Conservation (phyloP, 352 stramenopile genomes). For the Elongisporangium anandrum region DNA sequence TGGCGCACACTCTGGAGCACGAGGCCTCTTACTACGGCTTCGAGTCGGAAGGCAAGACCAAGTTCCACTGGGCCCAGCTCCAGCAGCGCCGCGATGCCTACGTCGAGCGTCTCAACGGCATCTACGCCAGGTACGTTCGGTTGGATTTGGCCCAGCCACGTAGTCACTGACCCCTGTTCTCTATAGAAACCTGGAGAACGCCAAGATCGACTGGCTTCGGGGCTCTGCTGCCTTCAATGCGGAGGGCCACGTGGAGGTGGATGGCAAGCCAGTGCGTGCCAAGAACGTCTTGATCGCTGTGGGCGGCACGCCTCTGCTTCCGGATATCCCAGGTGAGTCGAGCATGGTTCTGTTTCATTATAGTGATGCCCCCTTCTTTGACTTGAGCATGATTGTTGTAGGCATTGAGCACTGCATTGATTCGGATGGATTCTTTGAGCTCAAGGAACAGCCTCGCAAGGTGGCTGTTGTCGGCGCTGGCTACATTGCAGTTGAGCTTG, state of each 20-base stretch:
- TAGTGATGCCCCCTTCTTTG: slow-evolving; percentile 1
- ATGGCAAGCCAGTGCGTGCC: slow-evolving; percentile 44
- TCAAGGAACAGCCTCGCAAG: slow-evolving; percentile 90
- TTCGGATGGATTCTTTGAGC: slow-evolving; percentile 96
- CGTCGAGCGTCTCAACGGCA: slow-evolving; percentile 94
- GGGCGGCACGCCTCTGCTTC: slow-evolving; percentile 51
- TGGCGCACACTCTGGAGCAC: slow-evolving; percentile 49
- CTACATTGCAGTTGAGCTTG: slow-evolving; percentile 98
- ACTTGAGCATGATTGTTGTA: slow-evolving; percentile 1
- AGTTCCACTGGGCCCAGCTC: slow-evolving; percentile 90
- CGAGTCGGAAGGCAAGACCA: slow-evolving; percentile 26
- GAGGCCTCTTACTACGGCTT: slow-evolving; percentile 62
- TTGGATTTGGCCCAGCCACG: too few relatives aligned
- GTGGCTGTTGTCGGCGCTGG: slow-evolving; percentile 96
- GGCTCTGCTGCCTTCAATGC: slow-evolving; percentile 87
- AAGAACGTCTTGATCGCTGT: slow-evolving; percentile 70
- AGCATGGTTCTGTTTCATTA: background rate
- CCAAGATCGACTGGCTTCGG: slow-evolving; percentile 86
- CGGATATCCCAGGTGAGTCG: slow-evolving; percentile 39
- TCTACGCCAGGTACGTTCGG: slow-evolving; percentile 83
- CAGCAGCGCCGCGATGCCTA: slow-evolving; percentile 94
- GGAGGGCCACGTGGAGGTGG: slow-evolving; percentile 76
- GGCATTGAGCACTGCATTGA: slow-evolving; percentile 93
- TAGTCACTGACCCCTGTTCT: background rate
- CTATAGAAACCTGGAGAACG: slow-evolving; percentile 84